phyloP scores from a whole-genome alignment of 1,284 basidiomycete species.

The Calocybe gambosa region DNA sequence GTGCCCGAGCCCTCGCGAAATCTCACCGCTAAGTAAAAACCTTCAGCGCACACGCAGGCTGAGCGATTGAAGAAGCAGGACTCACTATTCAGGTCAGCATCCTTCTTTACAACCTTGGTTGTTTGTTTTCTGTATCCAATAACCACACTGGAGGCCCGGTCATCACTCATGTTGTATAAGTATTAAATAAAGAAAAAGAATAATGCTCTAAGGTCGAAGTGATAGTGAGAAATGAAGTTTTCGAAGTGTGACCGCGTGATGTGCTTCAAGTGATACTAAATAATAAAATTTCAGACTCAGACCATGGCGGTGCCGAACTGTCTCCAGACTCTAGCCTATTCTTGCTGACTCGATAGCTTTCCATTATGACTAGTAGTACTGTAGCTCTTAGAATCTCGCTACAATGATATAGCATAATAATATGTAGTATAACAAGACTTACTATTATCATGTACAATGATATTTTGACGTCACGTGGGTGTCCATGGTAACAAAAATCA shows the following conservation, averaged over 20 bases:
- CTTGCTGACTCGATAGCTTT: no score
- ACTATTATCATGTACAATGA: no score
- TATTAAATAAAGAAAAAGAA: constrained; percentile 10
- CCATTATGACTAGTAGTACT: no score
- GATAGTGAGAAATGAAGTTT: constrained; percentile 7
- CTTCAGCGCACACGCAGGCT: neutral
- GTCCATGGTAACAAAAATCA: constrained; percentile 10
- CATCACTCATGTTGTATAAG: constrained; percentile 44
- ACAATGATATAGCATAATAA: no score
- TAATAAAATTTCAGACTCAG: neutral
- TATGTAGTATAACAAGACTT: no score
- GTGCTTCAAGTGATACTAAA: no score
- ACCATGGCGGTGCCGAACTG: no score
- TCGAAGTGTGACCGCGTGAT: constrained; percentile 10
- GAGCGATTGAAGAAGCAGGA: neutral
- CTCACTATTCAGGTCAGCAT: constrained; percentile 69
- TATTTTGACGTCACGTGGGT: constrained; percentile 13
- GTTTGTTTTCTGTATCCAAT: constrained; percentile 72
- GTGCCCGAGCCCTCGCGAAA: neutral
- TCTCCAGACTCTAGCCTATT: no score
- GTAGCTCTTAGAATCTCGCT: no score
- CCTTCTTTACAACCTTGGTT: constrained; percentile 64
- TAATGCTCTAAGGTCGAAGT: constrained; percentile 6
- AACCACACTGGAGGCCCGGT: constrained; percentile 71
- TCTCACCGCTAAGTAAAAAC: constrained; percentile 16